Conservation (phyloP, 768 basidiomycete genomes). For the Boletus barrowsii region DNA sequence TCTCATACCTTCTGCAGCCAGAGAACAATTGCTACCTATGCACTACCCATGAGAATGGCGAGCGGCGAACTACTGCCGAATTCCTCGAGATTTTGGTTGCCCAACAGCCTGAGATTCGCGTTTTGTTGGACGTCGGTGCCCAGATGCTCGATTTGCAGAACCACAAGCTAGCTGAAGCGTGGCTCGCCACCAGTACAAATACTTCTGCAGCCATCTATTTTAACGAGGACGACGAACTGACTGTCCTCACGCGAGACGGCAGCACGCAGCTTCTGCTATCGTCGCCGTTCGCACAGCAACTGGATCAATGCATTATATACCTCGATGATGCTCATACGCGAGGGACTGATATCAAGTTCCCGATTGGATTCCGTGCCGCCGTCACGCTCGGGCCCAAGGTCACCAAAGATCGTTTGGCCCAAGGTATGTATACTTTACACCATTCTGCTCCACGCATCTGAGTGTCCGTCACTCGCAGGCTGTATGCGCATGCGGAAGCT, state of each 20-base stretch:
- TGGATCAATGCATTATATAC: conserved; percentile 31
- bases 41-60: conserved; percentile 10
- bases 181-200: conserved; percentile 14
- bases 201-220: conserved; percentile 43
- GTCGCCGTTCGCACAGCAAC: conserved; percentile 5
- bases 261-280: neutral
- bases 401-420: conserved; percentile 49
- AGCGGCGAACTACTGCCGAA: conserved; percentile 13
- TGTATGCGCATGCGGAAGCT: conserved; percentile 53
- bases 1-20: conserved; percentile 17
- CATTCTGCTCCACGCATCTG: neutral
- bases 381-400: conserved; percentile 42
- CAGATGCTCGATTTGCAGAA: conserved; percentile 52
- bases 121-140: conserved; percentile 53
- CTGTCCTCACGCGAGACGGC: neutral
- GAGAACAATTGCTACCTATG: conserved; percentile 40
- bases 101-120: conserved; percentile 37
- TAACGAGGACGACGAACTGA: conserved; percentile 19
- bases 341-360: conserved; percentile 53
- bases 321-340: conserved; percentile 49
- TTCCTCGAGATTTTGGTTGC: conserved; percentile 31
- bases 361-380: conserved; percentile 26
- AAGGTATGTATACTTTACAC: conserved; percentile 26
- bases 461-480: conserved; percentile 18
- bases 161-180: conserved; percentile 29